Evolutionary conservation across 169 alveolate genomes (phyloP), one percentile per base, ranked within the genome.

Genomic region (Theileria luwenshuni): DNA sequence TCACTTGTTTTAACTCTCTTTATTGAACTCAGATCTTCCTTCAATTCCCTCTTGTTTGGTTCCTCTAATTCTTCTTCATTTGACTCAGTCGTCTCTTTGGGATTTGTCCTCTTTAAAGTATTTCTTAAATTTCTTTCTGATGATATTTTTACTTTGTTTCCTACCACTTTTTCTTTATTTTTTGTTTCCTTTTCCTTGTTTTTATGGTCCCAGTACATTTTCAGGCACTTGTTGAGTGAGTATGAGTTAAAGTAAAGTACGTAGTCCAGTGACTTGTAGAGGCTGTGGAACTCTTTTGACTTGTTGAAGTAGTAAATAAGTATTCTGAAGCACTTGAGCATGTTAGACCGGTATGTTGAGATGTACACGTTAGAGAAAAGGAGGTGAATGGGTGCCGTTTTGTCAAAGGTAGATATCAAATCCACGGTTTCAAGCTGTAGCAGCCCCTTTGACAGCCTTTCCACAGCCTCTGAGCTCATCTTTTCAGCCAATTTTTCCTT

Each of bases 291-390:
- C n/a, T 79, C 77, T 13, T 43, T 21, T 25, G 47, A 67, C 35
- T 51, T 67, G 59, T 67, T 64, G 48, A 81, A 81, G 58, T 73
- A 81, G 45, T 59, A 54, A 68, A 73, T n/a, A 1, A 81, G 75
- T 48, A 81, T 67, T 15, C 84, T 68, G 56, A 72, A 67, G 54
- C 89, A 81, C 60, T 68, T 74, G 25, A 23, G 41, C 32, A 81
- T 69, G 67, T 81, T 74, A 12, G 59, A 35, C 23, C 89, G 43
- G 48, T 67, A 65, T 32, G 77, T 64, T 70, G 65, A 42, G 45
- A 81, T 65, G 49, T 67, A 65, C 28, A 81, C 69, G 62, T 81
- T 81, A 23, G 89, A 81, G 74, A 81, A 81, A 1, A 81, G 69
- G 1, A 81, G 63, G 63, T 81, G 84, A 33, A 81, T 7, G 3